Base-by-base conservation (phyloP, 2,329 filamentous ascomycete genomes). In the Cladophialophora carrionii region DNA sequence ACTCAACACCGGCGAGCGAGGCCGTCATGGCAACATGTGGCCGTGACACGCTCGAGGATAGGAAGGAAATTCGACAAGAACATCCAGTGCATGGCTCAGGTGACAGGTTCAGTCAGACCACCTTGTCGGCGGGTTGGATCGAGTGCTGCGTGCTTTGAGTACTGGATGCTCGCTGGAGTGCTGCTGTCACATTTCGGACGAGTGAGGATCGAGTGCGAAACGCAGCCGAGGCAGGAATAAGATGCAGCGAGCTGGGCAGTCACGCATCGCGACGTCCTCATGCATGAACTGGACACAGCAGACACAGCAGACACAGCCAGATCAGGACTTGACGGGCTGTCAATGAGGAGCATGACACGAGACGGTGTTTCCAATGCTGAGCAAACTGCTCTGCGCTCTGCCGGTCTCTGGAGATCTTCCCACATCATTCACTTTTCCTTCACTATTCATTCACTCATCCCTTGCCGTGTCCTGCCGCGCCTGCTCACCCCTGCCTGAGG, bases 91-190 rank as follows among this genome's bases (percentile, higher is more conserved):
- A 37, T 8, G 4, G 43, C 58, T 68, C 67, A 64, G 67, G 61
- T 68, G 67, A 68, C 54, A 31, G 26, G 17, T 24, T n/a, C 24
- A 66, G 57, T 68, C 67, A 68, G 61, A 34, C 64, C 64, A 66
- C 61, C 24, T n/a, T 7, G 17, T n/a, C 37, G 37, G 17, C 37
- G 37, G 37, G 37, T 43, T 6, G n/a, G 37, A 29, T 52, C 48
- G 22, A 51, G 48, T 51, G 22, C 48, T 26, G 22, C 48, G 14
- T n/a, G 43, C 20, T 34, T 34, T 3, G 26, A 29, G 26, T 29
- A 6, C 26, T 29, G 26, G 26, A 6, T 29, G 26, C 3, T 29
- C 6, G 26, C 26, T 59, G 24, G 57, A 22, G 12, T 2, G 34
- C 26, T 61, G 57, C 52, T 34, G 58, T 68, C 66, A 68, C 66